A percentile compares a stretch with the other conserved stretches of the same genome.
phyloP scores from a whole-genome alignment of 768 basidiomycete genomes.

The Agaricus bisporus region DNA sequence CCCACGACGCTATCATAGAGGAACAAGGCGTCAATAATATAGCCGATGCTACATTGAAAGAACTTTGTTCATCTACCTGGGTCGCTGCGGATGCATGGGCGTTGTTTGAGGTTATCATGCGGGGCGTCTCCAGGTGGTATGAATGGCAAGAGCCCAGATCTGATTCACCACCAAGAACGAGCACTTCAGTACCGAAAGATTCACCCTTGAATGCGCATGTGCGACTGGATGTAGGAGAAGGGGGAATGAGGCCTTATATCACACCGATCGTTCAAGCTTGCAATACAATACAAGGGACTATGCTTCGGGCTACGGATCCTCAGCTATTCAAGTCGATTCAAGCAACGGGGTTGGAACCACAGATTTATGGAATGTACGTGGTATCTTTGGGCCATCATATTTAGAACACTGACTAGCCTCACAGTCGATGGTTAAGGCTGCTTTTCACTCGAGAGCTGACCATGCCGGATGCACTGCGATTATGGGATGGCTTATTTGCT shows the following conservation, averaged over 20 bases:
- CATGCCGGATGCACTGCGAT: slow-evolving; percentile 69
- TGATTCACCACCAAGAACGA: neutral
- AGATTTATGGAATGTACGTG: slow-evolving; percentile 91
- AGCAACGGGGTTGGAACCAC: slow-evolving; percentile 83
- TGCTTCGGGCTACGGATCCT: slow-evolving; percentile 77
- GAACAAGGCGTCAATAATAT: slow-evolving; percentile 22
- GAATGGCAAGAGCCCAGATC: slow-evolving; percentile 51
- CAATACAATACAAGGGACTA: slow-evolving; percentile 66
- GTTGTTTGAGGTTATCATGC: slow-evolving; percentile 79
- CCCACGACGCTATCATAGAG: slow-evolving; percentile 68
- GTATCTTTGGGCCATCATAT: slow-evolving; percentile 4
- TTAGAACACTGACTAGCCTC: slow-evolving; percentile 7
- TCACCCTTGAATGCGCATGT: slow-evolving; percentile 31
- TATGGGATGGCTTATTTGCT: slow-evolving; percentile 98
- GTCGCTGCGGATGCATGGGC: slow-evolving; percentile 85
- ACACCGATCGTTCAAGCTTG: slow-evolving; percentile 85
- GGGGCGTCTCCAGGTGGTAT: slow-evolving; percentile 69
- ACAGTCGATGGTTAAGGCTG: slow-evolving; percentile 87
- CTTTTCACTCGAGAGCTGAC: slow-evolving; percentile 91
- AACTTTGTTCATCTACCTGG: slow-evolving; percentile 62
- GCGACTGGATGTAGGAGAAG: slow-evolving; percentile 39
- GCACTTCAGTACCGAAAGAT: slow-evolving; percentile 4
- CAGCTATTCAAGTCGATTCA: slow-evolving; percentile 71
- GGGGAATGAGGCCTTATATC: slow-evolving; percentile 58
- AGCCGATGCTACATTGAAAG: slow-evolving; percentile 28